A percentile compares a stretch with the other conserved stretches of the same genome.
phyloP scores from a whole-genome alignment of 768 basidiomycete species.

The Sistotremastrum suecicum region DNA sequence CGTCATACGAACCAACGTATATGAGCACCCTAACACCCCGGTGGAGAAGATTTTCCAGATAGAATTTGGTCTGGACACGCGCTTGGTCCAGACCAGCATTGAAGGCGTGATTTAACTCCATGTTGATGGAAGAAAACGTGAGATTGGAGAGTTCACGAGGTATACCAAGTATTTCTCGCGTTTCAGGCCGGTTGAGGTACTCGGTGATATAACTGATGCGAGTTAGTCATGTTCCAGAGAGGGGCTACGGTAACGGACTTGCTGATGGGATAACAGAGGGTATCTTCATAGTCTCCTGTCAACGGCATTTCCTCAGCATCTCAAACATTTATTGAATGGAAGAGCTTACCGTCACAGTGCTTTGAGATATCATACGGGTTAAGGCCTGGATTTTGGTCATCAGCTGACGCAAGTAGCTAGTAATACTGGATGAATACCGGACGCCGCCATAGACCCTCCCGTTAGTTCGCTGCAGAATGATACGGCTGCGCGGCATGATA shows the following conservation, averaged over 20 bases:
- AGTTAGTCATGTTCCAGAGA: neutral
- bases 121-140: too few species aligned
- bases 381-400: conserved; percentile 17
- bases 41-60: neutral
- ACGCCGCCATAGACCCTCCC: neutral
- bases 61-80: too few species aligned
- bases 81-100: too few species aligned
- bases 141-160: too few species aligned
- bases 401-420: too few species aligned
- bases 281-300: conserved; percentile 24
- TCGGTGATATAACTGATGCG: conserved; percentile 33
- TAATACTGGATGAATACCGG: neutral
- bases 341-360: conserved; percentile 25
- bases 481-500: conserved; percentile 18
- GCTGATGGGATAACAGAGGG: conserved; percentile 49
- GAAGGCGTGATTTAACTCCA: too few species aligned
- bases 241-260: conserved; percentile 15
- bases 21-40: neutral
- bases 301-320: too few species aligned
- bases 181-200: conserved; percentile 47
- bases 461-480: conserved; percentile 16
- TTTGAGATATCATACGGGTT: conserved; percentile 62
- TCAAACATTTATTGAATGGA: too few species aligned
- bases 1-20: conserved; percentile 8
- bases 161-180: conserved; percentile 48